Evolutionary conservation across 75 land plant genomes (phyloP).

Genomic region (Ceratopteris richardii): DNA sequence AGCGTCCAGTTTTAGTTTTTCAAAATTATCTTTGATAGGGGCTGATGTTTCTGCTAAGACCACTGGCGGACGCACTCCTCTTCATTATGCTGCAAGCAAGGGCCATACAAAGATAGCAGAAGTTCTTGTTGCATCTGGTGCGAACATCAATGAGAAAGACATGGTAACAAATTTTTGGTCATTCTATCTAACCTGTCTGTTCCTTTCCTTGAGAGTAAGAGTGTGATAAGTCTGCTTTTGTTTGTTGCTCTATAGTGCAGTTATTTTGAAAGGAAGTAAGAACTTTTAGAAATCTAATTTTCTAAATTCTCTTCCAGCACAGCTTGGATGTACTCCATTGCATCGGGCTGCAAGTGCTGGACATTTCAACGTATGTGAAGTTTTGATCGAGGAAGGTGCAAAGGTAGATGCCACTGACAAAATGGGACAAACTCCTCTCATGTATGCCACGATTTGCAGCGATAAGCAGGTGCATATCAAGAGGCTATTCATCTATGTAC

Average conservation of each 20-base stretch:
- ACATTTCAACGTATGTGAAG: conserved; percentile 69
- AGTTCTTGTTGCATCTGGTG: conserved; percentile 53
- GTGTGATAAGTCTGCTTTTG: too few relatives aligned
- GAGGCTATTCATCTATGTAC: not conserved
- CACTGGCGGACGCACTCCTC: conserved; percentile 85
- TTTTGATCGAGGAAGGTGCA: conserved; percentile 94
- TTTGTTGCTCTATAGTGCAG: too few relatives aligned
- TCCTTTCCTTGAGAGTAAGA: not conserved
- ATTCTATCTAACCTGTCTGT: conserved; percentile 6
- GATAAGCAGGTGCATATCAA: conserved; percentile 57
- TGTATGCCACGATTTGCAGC: conserved; percentile 80
- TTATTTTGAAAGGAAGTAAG: too few relatives aligned
- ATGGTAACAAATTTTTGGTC: too few relatives aligned
- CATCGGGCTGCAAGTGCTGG: conserved; percentile 97
- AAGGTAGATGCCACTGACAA: conserved; percentile 79
- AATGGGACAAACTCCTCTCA: conserved; percentile 92
- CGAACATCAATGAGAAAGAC: conserved; percentile 78
- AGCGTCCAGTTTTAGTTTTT: too few relatives aligned
- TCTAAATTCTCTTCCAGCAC: conserved; percentile 1
- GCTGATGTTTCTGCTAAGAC: conserved; percentile 70
- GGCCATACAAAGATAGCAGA: conserved; percentile 71
- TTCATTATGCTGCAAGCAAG: conserved; percentile 99
- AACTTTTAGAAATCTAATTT: too few relatives aligned
- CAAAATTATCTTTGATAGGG: conserved; percentile 51
- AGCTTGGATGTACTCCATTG: conserved; percentile 96